Conservation (phyloP, 2,329 filamentous ascomycete species). For the Ascochyta koolunga region DNA sequence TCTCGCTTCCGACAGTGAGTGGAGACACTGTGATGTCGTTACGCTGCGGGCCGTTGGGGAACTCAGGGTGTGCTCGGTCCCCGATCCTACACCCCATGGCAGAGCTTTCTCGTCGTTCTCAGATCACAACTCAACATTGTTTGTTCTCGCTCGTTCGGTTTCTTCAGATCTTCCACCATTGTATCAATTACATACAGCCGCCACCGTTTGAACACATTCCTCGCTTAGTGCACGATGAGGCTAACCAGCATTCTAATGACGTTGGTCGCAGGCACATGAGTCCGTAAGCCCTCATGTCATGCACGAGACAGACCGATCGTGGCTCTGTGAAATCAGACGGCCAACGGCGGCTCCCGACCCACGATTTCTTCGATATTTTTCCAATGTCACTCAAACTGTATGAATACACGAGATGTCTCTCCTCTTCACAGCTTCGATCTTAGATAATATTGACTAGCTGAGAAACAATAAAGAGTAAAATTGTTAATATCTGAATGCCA, state of each 20-base stretch:
- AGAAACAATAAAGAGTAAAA: neutral
- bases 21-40: neutral
- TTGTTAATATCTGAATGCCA: neutral
- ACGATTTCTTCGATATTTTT: neutral
- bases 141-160: neutral
- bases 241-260: conserved; percentile 2
- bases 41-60: conserved; percentile 5
- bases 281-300: conserved; percentile 4
- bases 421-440: neutral
- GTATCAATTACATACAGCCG: neutral
- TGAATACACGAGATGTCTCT: neutral
- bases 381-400: neutral
- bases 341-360: neutral
- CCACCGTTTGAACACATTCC: neutral
- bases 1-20: neutral
- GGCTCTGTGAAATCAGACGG: neutral
- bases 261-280: neutral
- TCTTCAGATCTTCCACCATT: neutral
- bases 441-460: neutral
- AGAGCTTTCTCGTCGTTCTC: neutral
- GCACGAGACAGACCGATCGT: conserved; percentile 7
- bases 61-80: conserved; percentile 15
- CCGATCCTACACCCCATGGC: neutral
- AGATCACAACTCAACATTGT: neutral
- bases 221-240: conserved; percentile 4